These are phyloP conservation scores for Aspergillus amoenus DNA, from an alignment of 2,329 filamentous ascomycete genomes.

Conservation along the genomic window DNA sequence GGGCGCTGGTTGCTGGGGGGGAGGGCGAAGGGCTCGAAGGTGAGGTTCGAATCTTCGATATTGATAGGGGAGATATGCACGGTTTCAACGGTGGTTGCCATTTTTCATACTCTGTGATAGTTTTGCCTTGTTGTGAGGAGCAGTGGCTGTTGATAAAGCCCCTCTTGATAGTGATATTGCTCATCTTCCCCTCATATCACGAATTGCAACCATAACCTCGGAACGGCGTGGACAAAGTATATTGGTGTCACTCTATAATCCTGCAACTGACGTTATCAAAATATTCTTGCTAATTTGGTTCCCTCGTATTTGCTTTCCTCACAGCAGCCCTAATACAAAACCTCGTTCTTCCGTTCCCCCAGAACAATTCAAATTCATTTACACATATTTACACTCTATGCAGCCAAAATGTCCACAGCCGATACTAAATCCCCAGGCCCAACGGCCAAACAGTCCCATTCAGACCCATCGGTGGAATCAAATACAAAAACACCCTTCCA, in stretches of 20 bases:
- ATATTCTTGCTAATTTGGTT: too few relatives aligned
- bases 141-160: not conserved
- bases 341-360: too few relatives aligned
- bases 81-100: too few relatives aligned
- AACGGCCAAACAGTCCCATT: not conserved
- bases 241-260: too few relatives aligned
- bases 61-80: too few relatives aligned
- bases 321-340: too few relatives aligned
- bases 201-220: not conserved
- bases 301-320: too few relatives aligned
- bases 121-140: not conserved
- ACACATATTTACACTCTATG: not conserved
- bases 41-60: not conserved
- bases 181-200: slow-evolving; percentile 6
- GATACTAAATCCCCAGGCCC: not conserved
- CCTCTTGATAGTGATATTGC: not conserved
- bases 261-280: too few relatives aligned
- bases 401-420: not conserved
- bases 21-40: slow-evolving; percentile 42
- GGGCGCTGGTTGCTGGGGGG: slow-evolving; percentile 43
- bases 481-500: not conserved
- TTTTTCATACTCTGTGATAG: too few relatives aligned
- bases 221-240: not conserved
- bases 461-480: not conserved
- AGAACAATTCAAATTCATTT: not conserved